Percentiles rank a stretch among this genome's conserved stretches.
Evolutionary conservation across 2,329 filamentous ascomycete genomes (phyloP).

Genomic region (Fusarium musae): DNA sequence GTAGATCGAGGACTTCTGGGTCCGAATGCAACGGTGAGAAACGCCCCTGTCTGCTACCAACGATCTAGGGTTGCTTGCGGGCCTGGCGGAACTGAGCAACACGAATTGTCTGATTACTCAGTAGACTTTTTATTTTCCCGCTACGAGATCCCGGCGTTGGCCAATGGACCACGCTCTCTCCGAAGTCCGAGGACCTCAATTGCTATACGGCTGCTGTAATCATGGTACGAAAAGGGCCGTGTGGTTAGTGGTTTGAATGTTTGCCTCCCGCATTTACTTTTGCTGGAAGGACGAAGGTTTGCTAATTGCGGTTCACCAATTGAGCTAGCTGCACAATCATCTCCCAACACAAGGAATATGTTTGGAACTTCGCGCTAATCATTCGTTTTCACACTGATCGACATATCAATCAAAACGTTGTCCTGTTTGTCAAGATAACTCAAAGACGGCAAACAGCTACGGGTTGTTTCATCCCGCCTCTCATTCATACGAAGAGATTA

Average conservation of each 20-base stretch:
- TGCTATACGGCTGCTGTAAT: neutral
- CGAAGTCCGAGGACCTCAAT: neutral
- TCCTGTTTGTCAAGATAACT: neutral
- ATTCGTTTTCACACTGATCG: slow-evolving; percentile 3
- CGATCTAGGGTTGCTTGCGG: neutral
- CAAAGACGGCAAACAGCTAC: neutral
- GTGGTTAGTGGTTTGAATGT: neutral
- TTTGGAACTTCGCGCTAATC: slow-evolving; percentile 15
- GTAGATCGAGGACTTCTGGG: neutral
- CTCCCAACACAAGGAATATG: slow-evolving; percentile 15
- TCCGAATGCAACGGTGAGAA: slow-evolving; percentile 9
- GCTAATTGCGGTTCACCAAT: slow-evolving; percentile 21
- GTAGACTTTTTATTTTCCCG: neutral
- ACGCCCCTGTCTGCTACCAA: neutral
- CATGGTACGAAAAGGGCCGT: neutral
- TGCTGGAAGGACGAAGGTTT: slow-evolving; percentile 17
- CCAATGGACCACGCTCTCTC: neutral
- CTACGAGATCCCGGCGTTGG: neutral
- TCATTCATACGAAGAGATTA: slow-evolving; percentile 9
- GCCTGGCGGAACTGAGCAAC: neutral
- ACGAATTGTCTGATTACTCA: neutral
- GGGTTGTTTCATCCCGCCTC: slow-evolving; percentile 25
- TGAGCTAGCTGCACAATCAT: slow-evolving; percentile 20
- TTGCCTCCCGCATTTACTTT: neutral
- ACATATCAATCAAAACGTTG: neutral